phyloP scores from a whole-genome alignment of 1,284 basidiomycete species.

The Waitea zeae region DNA sequence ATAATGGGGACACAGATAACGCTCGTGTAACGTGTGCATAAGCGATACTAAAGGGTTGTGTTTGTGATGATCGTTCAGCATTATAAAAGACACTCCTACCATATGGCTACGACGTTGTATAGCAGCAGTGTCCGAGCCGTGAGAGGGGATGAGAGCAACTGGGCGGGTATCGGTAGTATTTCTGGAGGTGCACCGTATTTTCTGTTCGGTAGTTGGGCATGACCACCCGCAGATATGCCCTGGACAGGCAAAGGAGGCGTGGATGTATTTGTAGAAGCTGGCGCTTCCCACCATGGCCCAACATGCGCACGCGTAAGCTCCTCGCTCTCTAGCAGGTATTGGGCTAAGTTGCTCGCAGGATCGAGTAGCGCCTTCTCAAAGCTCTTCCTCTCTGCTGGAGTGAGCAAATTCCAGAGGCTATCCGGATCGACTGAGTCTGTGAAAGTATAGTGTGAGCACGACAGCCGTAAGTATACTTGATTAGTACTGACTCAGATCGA shows the following conservation, averaged over 20 bases:
- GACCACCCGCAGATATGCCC: slow-evolving; percentile 5
- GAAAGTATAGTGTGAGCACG: background rate
- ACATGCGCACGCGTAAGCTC: slow-evolving; percentile 26
- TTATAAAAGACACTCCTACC: slow-evolving; percentile 23
- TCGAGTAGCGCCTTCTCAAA: slow-evolving; percentile 42
- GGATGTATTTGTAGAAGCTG: slow-evolving; percentile 2
- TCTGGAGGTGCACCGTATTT: slow-evolving; percentile 22
- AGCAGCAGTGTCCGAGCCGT: slow-evolving; percentile 25
- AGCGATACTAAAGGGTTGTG: slow-evolving; percentile 26
- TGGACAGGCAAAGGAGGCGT: too few species aligned
- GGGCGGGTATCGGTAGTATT: slow-evolving; percentile 28
- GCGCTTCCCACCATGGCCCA: slow-evolving; percentile 50
- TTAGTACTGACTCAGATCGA: slow-evolving; percentile 43
- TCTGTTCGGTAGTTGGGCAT: slow-evolving; percentile 5
- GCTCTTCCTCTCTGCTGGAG: slow-evolving; percentile 32
- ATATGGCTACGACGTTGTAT: slow-evolving; percentile 48
- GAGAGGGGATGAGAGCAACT: slow-evolving; percentile 22
- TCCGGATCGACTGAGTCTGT: slow-evolving; percentile 36
- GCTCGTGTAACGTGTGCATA: slow-evolving; percentile 48
- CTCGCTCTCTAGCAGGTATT: slow-evolving; percentile 38
- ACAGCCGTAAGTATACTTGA: background rate
- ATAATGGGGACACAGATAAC: slow-evolving; percentile 38
- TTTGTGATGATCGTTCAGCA: slow-evolving; percentile 1
- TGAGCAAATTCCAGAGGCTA: slow-evolving; percentile 47
- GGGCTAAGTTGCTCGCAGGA: slow-evolving; percentile 36